Base-by-base conservation (phyloP, 1,284 basidiomycete genomes). In the Xerocomus cyaneibrunnescens region DNA sequence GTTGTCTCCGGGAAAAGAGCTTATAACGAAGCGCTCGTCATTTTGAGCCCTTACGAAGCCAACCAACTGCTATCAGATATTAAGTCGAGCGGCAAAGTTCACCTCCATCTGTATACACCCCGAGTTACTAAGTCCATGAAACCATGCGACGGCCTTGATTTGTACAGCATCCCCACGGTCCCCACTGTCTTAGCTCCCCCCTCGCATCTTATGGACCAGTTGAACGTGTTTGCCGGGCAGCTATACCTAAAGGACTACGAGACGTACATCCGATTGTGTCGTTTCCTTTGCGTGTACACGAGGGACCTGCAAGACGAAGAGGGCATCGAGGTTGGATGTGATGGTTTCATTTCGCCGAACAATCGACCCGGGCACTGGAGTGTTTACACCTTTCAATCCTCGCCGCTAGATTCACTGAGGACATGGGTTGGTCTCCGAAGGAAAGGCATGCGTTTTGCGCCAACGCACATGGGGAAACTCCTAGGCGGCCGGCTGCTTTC, bases 1-100 rank as follows among this genome's bases (percentile, higher is more conserved):
- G 60, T 80, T 25, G 35, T 76, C 16, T 72, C 74, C 0, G 51
- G 50, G n/a, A 57, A 37, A 27, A 41, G 14, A 1, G 31, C 10
- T 23, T 13, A 23, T 1, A 39, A 38, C 4, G 40, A 45, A 0
- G 51, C 62, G 2, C 55, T 76, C 0, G 67, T 82, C 25, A 54
- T 73, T 16, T 45, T 79, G 44, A 81, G 80, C 53, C 76, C 79
- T 0, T 70, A 60, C 46, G 79, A 81, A 51, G 75, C 60, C 36
- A 69, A 80, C 41, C 48, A 52, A 36, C 63, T 81, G 23, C 60
- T 81, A 3, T 69, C 70, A 0, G 22, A 51, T 1, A 76, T 80
- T 44, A 70, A 66, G 37, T 45, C 46, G 19, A 71, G 68, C 57
- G 50, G 51, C 7, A 38, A 45, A 1, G 72, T 77, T 5, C 63